These are phyloP conservation scores for Cyclotella cryptica DNA, from an alignment of 108 stramenopile genomes.

Conservation along the genomic window DNA sequence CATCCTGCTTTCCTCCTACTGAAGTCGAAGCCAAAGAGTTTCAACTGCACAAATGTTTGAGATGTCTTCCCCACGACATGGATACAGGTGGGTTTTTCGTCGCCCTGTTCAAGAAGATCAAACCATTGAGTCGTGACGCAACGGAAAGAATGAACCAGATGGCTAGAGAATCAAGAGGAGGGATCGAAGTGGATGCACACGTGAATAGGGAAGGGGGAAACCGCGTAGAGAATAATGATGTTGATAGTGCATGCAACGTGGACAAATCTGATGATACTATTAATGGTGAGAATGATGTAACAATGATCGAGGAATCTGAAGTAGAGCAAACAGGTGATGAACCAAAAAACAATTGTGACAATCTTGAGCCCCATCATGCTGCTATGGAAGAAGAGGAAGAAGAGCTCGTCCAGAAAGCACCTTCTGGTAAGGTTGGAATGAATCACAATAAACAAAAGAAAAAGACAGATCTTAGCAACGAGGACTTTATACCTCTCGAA, in stretches of 20 bases:
- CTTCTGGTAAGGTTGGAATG: conserved; percentile 37
- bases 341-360: conserved; percentile 23
- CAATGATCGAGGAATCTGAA: not conserved
- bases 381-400: conserved; percentile 10
- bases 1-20: conserved; percentile 86
- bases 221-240: conserved; percentile 23
- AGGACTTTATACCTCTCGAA: conserved; percentile 76
- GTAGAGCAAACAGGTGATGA: conserved; percentile 1
- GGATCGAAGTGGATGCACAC: conserved; percentile 27
- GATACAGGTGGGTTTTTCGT: conserved; percentile 99
- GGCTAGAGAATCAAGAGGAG: conserved; percentile 35
- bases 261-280: conserved; percentile 13
- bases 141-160: conserved; percentile 48
- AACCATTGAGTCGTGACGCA: conserved; percentile 63
- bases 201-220: conserved; percentile 12
- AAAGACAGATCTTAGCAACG: conserved; percentile 57
- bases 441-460: conserved; percentile 41
- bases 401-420: conserved; percentile 31
- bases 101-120: conserved; percentile 88
- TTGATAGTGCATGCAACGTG: not conserved
- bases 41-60: conserved; percentile 90
- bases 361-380: not conserved
- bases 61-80: conserved; percentile 96
- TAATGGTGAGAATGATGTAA: conserved; percentile 18
- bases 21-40: conserved; percentile 77